A percentile compares a stretch with the other conserved stretches of the same genome.
Conservation (phyloP, 208 protist species). For the Porcisia deanei region DNA sequence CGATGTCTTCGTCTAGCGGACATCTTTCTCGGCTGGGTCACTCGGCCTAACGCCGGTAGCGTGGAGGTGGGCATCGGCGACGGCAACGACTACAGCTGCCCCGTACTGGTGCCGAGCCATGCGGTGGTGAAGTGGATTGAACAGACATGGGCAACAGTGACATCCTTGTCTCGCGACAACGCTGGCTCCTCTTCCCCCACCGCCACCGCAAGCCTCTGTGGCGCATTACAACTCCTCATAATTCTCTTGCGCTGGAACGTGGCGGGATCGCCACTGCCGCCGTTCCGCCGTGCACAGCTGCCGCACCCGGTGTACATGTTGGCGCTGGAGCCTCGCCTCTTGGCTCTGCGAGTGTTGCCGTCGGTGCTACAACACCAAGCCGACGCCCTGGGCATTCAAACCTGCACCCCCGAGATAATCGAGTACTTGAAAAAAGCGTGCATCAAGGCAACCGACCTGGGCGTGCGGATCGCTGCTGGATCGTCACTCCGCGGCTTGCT, state of each 20-base stretch:
- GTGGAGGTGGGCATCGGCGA: background rate
- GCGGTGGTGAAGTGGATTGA: slow-evolving; percentile 19
- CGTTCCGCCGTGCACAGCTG: slow-evolving; percentile 40
- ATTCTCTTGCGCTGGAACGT: slow-evolving; percentile 46
- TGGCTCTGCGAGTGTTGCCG: slow-evolving; percentile 45
- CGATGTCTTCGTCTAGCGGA: slow-evolving; percentile 48
- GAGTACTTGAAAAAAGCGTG: slow-evolving; percentile 43
- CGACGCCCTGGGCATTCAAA: slow-evolving; percentile 6
- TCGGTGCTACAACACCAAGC: slow-evolving; percentile 27
- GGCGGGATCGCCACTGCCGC: slow-evolving; percentile 33
- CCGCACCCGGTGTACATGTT: slow-evolving; percentile 54
- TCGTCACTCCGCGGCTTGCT: slow-evolving; percentile 36
- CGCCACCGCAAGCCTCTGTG: slow-evolving; percentile 31
- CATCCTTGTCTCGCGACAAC: slow-evolving; percentile 20
- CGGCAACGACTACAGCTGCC: background rate
- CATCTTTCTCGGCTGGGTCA: slow-evolving; percentile 32
- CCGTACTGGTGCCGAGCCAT: slow-evolving; percentile 19
- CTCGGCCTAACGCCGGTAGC: slow-evolving; percentile 19
- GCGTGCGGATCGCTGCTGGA: slow-evolving; percentile 37
- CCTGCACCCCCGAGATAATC: slow-evolving; percentile 29
- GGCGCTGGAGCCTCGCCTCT: slow-evolving; percentile 39
- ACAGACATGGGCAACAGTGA: slow-evolving; percentile 23
- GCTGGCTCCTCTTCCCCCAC: slow-evolving; percentile 22
- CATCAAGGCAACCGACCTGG: slow-evolving; percentile 16
- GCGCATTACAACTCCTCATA: slow-evolving; percentile 45